phyloP scores from a whole-genome alignment of 1,139 yeast species.

The Casaregolazyma lundiana region DNA sequence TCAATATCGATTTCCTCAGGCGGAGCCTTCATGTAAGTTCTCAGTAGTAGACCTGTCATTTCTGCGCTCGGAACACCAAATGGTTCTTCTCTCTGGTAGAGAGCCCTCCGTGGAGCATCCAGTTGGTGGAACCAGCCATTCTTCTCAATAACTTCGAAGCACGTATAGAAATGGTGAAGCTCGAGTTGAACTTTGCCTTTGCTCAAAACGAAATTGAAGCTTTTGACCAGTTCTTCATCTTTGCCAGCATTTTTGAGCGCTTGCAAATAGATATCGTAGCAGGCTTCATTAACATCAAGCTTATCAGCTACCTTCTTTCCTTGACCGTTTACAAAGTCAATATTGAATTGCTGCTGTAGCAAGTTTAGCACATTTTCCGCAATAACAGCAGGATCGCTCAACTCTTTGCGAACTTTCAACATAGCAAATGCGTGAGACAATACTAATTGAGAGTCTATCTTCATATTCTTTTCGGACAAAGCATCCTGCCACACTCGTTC shows the following conservation, averaged over 20 bases:
- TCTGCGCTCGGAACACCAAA: constrained; percentile 2
- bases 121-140: constrained; percentile 3
- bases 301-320: neutral
- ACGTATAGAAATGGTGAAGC: constrained; percentile 2
- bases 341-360: constrained; percentile 3
- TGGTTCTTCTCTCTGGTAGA: neutral
- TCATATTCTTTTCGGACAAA: neutral
- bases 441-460: neutral
- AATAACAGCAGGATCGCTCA: neutral
- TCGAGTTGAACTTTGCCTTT: neutral
- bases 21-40: neutral
- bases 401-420: neutral
- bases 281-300: neutral
- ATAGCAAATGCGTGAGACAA: neutral
- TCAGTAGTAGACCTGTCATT: constrained; percentile 3
- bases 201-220: neutral
- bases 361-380: neutral
- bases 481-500: constrained; percentile 1
- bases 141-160: neutral
- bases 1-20: neutral
- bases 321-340: neutral
- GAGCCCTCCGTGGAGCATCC: neutral
- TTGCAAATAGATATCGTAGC: constrained; percentile 6
- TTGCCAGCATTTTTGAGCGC: neutral
- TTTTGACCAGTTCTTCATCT: neutral